Evolutionary conservation across 1,284 basidiomycete genomes (phyloP).

Genomic region (Cryptococcus maquisensis): DNA sequence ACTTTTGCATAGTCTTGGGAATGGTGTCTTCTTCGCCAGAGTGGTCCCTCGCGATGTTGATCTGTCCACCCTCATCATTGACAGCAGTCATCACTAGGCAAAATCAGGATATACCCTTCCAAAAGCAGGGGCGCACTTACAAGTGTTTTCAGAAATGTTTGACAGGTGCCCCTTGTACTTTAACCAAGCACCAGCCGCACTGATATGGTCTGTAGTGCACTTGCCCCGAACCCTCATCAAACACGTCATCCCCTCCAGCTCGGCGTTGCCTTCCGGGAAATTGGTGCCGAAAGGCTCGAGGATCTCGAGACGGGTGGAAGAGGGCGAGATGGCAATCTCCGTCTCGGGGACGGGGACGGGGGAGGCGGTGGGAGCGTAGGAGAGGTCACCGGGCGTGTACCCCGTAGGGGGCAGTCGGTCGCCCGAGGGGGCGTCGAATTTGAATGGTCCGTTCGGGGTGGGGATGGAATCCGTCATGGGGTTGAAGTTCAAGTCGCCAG

Average conservation of each 20-base stretch:
- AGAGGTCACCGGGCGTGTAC: conserved; percentile 70
- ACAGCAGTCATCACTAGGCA: conserved; percentile 65
- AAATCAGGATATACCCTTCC: conserved; percentile 29
- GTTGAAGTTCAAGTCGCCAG: conserved; percentile 92
- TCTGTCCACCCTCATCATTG: conserved; percentile 86
- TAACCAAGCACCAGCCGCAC: conserved; percentile 92
- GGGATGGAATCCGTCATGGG: conserved; percentile 74
- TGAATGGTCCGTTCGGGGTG: conserved; percentile 75
- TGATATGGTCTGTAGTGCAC: conserved; percentile 98
- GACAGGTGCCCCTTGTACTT: conserved; percentile 93
- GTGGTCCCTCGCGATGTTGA: conserved; percentile 79
- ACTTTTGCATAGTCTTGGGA: conserved; percentile 79
- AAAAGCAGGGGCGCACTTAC: conserved; percentile 53
- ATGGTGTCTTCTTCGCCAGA: conserved; percentile 70
- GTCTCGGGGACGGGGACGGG: conserved; percentile 75
- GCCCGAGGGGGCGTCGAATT: conserved; percentile 78
- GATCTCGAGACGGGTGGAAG: conserved; percentile 79
- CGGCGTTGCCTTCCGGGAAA: conserved; percentile 65
- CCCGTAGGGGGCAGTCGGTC: conserved; percentile 79
- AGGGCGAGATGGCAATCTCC: conserved; percentile 71
- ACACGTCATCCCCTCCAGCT: conserved; percentile 76
- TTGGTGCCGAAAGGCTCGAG: conserved; percentile 80
- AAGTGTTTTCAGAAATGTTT: conserved; percentile 93
- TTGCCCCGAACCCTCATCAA: conserved; percentile 91
- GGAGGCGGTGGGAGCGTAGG: conserved; percentile 72